Evolutionary conservation across 2,329 filamentous ascomycete species (phyloP).

Genomic region (Incumbomyces delicatus): DNA sequence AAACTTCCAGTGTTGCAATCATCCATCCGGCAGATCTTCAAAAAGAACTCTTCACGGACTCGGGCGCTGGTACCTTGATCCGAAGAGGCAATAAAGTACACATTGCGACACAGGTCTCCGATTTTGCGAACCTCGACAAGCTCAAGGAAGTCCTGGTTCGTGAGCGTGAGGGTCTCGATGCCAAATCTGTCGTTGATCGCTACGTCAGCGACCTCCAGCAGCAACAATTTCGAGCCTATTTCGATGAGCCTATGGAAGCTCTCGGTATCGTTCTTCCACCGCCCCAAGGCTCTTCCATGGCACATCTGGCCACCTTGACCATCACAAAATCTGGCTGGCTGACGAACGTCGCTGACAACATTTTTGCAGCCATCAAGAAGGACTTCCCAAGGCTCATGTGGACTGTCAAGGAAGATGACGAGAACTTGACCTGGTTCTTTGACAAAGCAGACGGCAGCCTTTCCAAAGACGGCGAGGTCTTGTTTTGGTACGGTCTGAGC

Average conservation of each 20-base stretch:
- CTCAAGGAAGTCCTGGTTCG: constrained; percentile 75
- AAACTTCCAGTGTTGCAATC: constrained; percentile 90
- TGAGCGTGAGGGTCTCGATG: constrained; percentile 72
- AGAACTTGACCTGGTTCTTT: constrained; percentile 97
- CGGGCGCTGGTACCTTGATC: constrained; percentile 86
- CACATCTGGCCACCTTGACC: constrained; percentile 79
- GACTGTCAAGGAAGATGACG: constrained; percentile 93
- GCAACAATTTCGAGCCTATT: constrained; percentile 83
- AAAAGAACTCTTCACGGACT: constrained; percentile 94
- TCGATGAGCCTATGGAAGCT: constrained; percentile 87
- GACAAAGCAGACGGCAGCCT: constrained; percentile 93
- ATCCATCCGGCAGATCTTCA: constrained; percentile 94
- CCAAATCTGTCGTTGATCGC: constrained; percentile 71
- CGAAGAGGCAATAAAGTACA: constrained; percentile 83
- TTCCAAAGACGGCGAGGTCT: constrained; percentile 72
- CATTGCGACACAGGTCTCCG: constrained; percentile 58
- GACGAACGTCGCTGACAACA: constrained; percentile 88
- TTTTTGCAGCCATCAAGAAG: constrained; percentile 87
- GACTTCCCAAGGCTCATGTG: constrained; percentile 84
- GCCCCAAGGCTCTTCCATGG: constrained; percentile 52
- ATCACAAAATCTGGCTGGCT: constrained; percentile 94
- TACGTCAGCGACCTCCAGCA: constrained; percentile 71
- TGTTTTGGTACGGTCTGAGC: constrained; percentile 93
- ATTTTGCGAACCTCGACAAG: constrained; percentile 66
- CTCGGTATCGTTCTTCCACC: constrained; percentile 79